Base-by-base conservation (phyloP, 148 eudicot genomes). In the Chenopodium suecicum region DNA sequence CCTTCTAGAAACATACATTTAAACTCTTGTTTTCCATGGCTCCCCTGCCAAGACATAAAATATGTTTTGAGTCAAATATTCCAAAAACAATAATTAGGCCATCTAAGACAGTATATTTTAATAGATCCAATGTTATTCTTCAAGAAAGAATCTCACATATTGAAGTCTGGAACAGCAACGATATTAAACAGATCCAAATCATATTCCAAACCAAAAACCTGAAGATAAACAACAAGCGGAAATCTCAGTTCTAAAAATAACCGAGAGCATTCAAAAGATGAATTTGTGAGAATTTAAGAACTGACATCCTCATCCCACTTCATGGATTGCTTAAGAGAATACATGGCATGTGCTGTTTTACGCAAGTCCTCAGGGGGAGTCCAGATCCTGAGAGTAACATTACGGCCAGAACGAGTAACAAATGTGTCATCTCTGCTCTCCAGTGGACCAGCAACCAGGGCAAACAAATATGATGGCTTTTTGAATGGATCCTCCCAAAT, bases 1-100 rank as follows among this genome's bases (percentile, higher is more conserved):
- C 52, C 44, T 23, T 73, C 22, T 72, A 78, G 69, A 78, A 58
- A 64, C 92, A 82, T 90, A 96, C 99, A 85, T 96, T 96, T 84
- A 96, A 83, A 84, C 98, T 94, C 85, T 96, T 96, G 91, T 96
- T 96, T 86, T 96, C 99, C 99, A 96, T 96, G 78, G 99, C 99
- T 79, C 99, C 99, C 99, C 99, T 96, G 91, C 70, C 76, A 90
- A 80, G 78, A 82, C 79, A 74, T 22, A 46, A 85, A 64, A 78
- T 22, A 73, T 14, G 29, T 0, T 78, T 63, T 70, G 76, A 71
- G 62, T 77, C 41, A 73, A 41, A 31, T 17, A 22, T 23, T 20
- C 70, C 63, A 56, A 46, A 41, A 3, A 65, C 44, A 50, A 58
- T 34, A 5, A 32, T 1, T 7, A 70, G 27, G 27, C 2, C 17